phyloP scores from a whole-genome alignment of 148 eudicot species.

The Cornus controversa region DNA sequence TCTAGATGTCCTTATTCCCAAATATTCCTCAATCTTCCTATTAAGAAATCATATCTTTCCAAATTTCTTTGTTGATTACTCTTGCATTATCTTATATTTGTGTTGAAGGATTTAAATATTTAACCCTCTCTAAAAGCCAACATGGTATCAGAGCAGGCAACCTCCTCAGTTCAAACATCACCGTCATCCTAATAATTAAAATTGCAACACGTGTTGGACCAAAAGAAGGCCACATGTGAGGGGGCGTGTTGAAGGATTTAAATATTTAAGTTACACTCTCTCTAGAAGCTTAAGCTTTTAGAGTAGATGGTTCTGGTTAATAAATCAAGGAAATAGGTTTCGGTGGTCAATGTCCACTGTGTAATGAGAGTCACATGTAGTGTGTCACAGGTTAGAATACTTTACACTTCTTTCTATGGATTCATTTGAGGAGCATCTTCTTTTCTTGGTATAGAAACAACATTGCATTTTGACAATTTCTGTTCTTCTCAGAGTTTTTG shows the following conservation, averaged over 20 bases:
- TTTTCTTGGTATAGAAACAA: background rate
- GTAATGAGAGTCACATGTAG: background rate
- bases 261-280: no score
- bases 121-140: no score
- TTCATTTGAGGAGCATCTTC: background rate
- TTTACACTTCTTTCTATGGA: background rate
- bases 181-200: no score
- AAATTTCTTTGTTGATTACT: background rate
- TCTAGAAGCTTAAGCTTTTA: no score
- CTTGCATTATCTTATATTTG: background rate
- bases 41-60: background rate
- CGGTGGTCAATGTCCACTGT: background rate
- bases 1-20: background rate
- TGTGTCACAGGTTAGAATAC: background rate
- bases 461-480: background rate
- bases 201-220: no score
- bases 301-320: background rate
- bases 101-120: no score
- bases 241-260: no score
- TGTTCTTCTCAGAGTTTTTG: conserved; percentile 67
- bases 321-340: conserved; percentile 3
- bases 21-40: background rate
- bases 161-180: no score
- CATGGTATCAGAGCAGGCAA: no score
- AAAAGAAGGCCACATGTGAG: no score